Base-by-base conservation (phyloP, 1,284 basidiomycete species). In the Leccinum olivaceoglutinosum region DNA sequence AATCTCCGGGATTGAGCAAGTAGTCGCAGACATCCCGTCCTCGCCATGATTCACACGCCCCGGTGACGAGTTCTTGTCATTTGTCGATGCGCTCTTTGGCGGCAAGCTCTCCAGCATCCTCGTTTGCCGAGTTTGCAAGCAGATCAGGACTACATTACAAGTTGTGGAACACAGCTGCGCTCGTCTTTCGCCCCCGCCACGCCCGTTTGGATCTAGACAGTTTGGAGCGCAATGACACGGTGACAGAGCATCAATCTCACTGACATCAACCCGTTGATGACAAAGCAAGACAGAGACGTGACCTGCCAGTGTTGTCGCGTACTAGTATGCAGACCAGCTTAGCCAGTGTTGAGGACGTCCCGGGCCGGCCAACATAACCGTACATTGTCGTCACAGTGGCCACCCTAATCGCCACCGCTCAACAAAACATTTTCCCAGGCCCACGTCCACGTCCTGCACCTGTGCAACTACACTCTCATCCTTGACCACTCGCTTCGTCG, bases 81-180 rank as follows among this genome's bases (percentile, higher is more conserved):
- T 96, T 68, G 85, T 92, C 11, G 94, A 96, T 74, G 90, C 91
- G 78, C 81, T 97, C 61, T 98, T 97, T 71, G 90, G 92, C 60
- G 95, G 95, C 6, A 85, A 86, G 67, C 82, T 97, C 54, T 89
- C 93, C 4, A 92, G 89, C 76, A 89, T 96, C 70, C 89, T 98
- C 58, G 91, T 98, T 4, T 98, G 95, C 75, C 93, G 95, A 71
- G 87, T 88, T 62, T 98, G 95, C 84, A 94, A 95, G 74, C 82
- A 82, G 68, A 76, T 92, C 62, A 62, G 68, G 2, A 69, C 71
- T 7, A 73, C 74, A 0, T 57, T 75, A 11, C 61, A 69, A 39
- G 65, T 65, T 1, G 67, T 54, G 0, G 54, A 49, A 36, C 73
- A 77, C 73, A 77, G 5, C 80, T 74, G 29, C 78, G 84, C 18